These are phyloP conservation scores for Colletotrichum sp. DNA, from an alignment of 2,329 filamentous ascomycete genomes.

Conservation along the genomic window DNA sequence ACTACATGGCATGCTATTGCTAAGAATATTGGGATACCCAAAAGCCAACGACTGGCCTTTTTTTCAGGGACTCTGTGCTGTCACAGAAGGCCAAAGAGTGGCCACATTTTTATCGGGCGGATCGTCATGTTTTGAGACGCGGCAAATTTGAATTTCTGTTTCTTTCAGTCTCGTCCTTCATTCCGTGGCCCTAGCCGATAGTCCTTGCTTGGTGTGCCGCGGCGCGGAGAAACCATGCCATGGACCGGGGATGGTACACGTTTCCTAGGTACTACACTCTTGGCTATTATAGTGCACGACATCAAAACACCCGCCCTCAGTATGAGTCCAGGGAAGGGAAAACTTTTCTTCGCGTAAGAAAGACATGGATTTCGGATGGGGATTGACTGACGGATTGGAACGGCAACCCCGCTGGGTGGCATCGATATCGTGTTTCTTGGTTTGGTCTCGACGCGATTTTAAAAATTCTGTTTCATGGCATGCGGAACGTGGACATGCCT, in stretches of 20 bases:
- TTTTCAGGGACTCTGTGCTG: not conserved
- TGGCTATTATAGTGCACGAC: not conserved
- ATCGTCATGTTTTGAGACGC: not conserved
- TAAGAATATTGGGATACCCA: slow-evolving; percentile 18
- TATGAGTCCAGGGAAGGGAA: not conserved
- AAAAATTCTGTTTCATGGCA: not conserved
- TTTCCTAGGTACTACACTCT: not conserved
- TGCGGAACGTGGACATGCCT: not conserved
- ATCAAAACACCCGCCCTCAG: not conserved
- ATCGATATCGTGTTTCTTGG: not conserved
- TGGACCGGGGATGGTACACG: not conserved
- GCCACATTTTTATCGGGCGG: not conserved
- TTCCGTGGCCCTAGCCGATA: not conserved
- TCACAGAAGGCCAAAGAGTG: not conserved
- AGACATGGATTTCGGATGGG: not conserved
- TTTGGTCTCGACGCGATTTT: not conserved
- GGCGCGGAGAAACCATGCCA: not conserved
- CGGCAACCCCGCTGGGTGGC: not conserved
- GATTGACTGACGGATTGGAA: not conserved
- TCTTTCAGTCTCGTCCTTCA: not conserved
- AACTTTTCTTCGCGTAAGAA: not conserved
- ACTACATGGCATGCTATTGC: not conserved
- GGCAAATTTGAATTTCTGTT: not conserved
- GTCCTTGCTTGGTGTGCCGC: not conserved
- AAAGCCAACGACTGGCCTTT: slow-evolving; percentile 15